A percentile compares a stretch with the other conserved stretches of the same genome.
phyloP scores from a whole-genome alignment of 108 stramenopile genomes.

The Pseudonitzschia delicatissima region DNA sequence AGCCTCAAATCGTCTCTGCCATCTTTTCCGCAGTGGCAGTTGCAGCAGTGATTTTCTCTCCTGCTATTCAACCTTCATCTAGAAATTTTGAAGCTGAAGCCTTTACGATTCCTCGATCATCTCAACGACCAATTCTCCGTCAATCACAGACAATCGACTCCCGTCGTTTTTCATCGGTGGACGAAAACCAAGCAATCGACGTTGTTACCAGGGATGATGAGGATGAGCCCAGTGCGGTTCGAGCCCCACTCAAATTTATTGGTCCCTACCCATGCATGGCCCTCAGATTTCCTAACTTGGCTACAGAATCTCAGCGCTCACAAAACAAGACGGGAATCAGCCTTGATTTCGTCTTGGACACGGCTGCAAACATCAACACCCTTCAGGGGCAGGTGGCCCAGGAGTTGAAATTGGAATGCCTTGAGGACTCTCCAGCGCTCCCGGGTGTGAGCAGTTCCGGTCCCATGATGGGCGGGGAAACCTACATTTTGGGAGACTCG shows the following conservation, averaged over 20 bases:
- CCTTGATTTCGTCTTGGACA: conserved; percentile 75
- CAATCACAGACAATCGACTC: neutral
- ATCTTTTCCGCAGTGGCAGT: neutral
- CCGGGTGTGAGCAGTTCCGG: conserved; percentile 58
- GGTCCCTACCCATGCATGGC: conserved; percentile 70
- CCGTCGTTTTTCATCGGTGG: neutral
- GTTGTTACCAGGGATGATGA: neutral
- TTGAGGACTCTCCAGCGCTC: conserved; percentile 44
- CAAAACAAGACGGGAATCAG: conserved; percentile 57
- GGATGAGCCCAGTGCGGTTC: conserved; percentile 12
- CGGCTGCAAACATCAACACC: conserved; percentile 75
- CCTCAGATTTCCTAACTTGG: conserved; percentile 63
- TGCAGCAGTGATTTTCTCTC: neutral
- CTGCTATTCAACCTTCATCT: neutral
- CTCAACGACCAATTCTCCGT: neutral
- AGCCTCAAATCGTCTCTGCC: neutral
- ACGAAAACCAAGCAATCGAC: neutral
- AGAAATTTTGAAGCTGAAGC: neutral
- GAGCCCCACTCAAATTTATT: conserved; percentile 59
- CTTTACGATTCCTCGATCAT: neutral
- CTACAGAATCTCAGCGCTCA: conserved; percentile 58
- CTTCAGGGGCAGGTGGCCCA: conserved; percentile 60
- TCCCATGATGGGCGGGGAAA: conserved; percentile 55
- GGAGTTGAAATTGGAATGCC: conserved; percentile 50
- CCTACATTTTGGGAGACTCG: conserved; percentile 65